Evolutionary conservation across 108 stramenopile species (phyloP).

Genomic region (Poteriospumella lacustris): DNA sequence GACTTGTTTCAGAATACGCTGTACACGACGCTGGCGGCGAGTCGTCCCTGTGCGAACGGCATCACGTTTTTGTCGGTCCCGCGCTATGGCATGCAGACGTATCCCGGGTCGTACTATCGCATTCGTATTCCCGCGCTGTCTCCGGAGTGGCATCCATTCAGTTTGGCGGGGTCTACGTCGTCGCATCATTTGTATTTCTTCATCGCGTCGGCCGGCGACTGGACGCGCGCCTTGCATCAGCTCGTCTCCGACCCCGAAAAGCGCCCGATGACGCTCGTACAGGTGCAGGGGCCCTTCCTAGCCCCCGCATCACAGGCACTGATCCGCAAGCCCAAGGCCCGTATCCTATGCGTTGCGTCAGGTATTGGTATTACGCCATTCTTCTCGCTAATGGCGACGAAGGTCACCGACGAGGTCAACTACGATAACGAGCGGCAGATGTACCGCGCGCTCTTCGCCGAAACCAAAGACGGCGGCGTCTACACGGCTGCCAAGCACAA

Average conservation of each 20-base stretch:
- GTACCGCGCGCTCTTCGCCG: not conserved
- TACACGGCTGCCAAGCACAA: no score
- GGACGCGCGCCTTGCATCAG: not conserved
- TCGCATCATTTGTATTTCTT: slow-evolving; percentile 21
- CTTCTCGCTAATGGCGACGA: slow-evolving; percentile 1
- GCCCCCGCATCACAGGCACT: not conserved
- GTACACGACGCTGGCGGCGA: not conserved
- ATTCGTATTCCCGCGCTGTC: not conserved
- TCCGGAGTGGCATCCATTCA: slow-evolving; percentile 20
- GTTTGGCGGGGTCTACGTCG: not conserved
- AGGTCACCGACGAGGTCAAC: not conserved
- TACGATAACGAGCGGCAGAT: not conserved
- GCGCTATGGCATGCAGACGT: not conserved
- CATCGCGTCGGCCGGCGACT: not conserved
- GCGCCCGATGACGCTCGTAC: not conserved
- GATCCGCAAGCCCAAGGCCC: not conserved
- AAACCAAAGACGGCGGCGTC: no score
- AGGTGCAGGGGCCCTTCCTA: slow-evolving; percentile 12
- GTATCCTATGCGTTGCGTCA: not conserved
- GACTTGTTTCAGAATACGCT: not conserved
- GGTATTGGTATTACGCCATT: slow-evolving; percentile 26
- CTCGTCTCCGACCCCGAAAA: not conserved
- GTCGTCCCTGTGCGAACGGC: not conserved
- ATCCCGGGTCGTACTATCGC: slow-evolving; percentile 14
- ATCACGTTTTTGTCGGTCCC: slow-evolving; percentile 11